These are phyloP conservation scores for Sclerotinia sclerotiorum DNA, from an alignment of 2,329 filamentous ascomycete genomes.

Conservation along the genomic window DNA sequence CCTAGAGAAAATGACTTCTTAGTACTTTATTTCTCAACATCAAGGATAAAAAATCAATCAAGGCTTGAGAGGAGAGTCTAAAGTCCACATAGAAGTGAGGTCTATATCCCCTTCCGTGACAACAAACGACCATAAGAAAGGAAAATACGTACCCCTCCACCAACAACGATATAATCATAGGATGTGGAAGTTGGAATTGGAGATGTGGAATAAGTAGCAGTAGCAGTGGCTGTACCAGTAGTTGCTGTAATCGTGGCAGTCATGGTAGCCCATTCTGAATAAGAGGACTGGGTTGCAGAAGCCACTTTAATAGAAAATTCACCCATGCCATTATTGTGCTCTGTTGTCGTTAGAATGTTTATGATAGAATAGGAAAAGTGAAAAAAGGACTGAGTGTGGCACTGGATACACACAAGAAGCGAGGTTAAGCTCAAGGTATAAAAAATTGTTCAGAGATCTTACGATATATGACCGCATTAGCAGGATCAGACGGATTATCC, in stretches of 20 bases:
- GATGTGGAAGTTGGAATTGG: slow-evolving; percentile 48
- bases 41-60: not conserved
- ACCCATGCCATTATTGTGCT: slow-evolving; percentile 57
- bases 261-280: slow-evolving; percentile 39
- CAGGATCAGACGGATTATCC: slow-evolving; percentile 45
- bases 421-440: not conserved
- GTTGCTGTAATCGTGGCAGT: slow-evolving; percentile 38
- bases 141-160: slow-evolving; percentile 44
- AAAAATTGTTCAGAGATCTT: not conserved
- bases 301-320: slow-evolving; percentile 50
- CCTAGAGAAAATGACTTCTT: slow-evolving; percentile 28
- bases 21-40: not conserved
- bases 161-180: slow-evolving; percentile 57
- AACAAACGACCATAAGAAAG: not conserved
- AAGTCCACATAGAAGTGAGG: not conserved
- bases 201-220: slow-evolving; percentile 49
- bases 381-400: slow-evolving; percentile 38
- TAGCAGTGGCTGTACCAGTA: slow-evolving; percentile 43
- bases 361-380: slow-evolving; percentile 39
- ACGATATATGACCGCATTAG: slow-evolving; percentile 23
- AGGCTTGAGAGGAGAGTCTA: not conserved
- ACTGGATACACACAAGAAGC: not conserved
- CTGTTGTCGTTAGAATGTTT: slow-evolving; percentile 30
- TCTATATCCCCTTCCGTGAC: not conserved
- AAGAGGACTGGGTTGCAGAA: slow-evolving; percentile 45